These are phyloP conservation scores for Chaetomium cochliodes DNA, from an alignment of 495 filamentous ascomycete genomes.

Conservation along the genomic window DNA sequence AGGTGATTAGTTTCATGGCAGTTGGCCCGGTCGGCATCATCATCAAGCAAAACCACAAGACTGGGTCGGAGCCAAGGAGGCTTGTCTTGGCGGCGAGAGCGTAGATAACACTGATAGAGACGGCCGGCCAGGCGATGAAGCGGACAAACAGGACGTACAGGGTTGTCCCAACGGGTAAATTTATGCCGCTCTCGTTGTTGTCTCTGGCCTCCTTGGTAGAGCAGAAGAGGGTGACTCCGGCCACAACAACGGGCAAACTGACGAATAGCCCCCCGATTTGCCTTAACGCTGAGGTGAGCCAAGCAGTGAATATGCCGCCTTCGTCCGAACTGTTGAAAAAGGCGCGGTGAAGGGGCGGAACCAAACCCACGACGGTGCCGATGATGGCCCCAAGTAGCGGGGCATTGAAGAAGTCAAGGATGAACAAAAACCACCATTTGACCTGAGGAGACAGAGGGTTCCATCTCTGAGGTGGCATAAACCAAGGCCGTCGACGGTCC, in stretches of 20 bases:
- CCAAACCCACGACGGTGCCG: slow-evolving; percentile 62
- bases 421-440: slow-evolving; percentile 38
- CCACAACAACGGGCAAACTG: slow-evolving; percentile 66
- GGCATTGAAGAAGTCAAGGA: slow-evolving; percentile 60
- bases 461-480: slow-evolving; percentile 26
- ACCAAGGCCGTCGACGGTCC: slow-evolving; percentile 22
- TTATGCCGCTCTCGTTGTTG: slow-evolving; percentile 13
- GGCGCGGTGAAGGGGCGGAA: slow-evolving; percentile 58
- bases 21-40: slow-evolving; percentile 72
- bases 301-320: slow-evolving; percentile 70
- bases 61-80: slow-evolving; percentile 60
- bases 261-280: slow-evolving; percentile 72
- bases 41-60: slow-evolving; percentile 77
- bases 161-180: slow-evolving; percentile 52
- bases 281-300: slow-evolving; percentile 64
- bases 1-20: slow-evolving; percentile 64
- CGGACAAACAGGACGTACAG: slow-evolving; percentile 49
- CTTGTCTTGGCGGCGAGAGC: slow-evolving; percentile 58
- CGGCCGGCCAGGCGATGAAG: slow-evolving; percentile 32
- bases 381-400: slow-evolving; percentile 63
- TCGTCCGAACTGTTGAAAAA: slow-evolving; percentile 64
- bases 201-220: slow-evolving; percentile 50
- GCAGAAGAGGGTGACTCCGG: slow-evolving; percentile 61
- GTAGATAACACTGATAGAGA: slow-evolving; percentile 61
- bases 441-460: slow-evolving; percentile 39